Evolutionary conservation across 208 protist genomes (phyloP), one percentile per base, ranked within the genome.

Genomic region (Leishmania braziliensis): DNA sequence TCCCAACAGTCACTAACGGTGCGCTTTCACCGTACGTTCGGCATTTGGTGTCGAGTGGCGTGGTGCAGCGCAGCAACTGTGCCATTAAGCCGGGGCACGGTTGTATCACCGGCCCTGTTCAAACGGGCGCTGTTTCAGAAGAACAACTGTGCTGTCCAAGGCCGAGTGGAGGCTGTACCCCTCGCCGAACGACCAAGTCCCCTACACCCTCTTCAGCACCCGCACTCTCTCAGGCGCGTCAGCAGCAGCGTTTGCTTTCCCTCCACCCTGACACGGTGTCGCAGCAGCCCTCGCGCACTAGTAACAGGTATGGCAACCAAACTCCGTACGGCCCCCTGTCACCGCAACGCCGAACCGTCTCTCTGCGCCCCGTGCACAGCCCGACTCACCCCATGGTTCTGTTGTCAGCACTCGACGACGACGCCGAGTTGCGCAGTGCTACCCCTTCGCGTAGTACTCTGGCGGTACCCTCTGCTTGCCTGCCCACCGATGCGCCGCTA

Each of bases 201-300:
- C 23, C n/a, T 36, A 26, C n/a, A 56, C 26, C 56, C 65, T 75
- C 43, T 50, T 82, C 43, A 33, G 62, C 73, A 54, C 43, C 29
- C 58, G 70, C 77, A 14, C 60, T 81, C 62, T 1, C 48, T 46
- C 33, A 66, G 20, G 48, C 74, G 54, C 73, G 1, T 75, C 63
- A 39, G 46, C 77, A 46, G 63, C 81, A 77, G 29, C 69, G 65
- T 18, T 39, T 73, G 26, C 70, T 73, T 18, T 63, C 78, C 23
- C 65, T 80, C 4, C 85, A 86, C 56, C 81, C 85, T 10, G 74
- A 78, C 85, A 88, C 78, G 5, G 78, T 86, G 14, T 66, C 78
- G 39, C 74, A 46, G 20, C 62, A 62, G n/a, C 46, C 50, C 54
- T 58, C 68, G 60, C 66, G 53, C 14, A 77, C 68, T 1, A 26